phyloP scores from a whole-genome alignment of 345 rosid genomes.

The Sapria himalayana region DNA sequence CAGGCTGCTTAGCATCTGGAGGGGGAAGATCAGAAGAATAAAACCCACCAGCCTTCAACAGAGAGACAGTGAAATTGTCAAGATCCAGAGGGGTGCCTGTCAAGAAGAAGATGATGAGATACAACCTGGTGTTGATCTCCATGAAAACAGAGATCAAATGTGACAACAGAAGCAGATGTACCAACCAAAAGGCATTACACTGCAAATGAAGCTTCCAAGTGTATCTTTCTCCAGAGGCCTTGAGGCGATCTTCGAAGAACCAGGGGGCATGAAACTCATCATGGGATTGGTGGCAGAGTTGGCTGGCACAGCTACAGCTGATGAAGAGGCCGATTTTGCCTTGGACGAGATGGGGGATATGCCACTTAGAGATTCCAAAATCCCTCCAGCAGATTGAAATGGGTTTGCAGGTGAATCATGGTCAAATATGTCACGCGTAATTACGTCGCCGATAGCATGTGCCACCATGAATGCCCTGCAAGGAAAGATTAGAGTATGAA shows the following conservation, averaged over 20 bases:
- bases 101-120: constrained; percentile 6
- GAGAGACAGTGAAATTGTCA: constrained; percentile 34
- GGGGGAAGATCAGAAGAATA: constrained; percentile 59
- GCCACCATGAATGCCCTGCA: constrained; percentile 80
- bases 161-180: constrained; percentile 18
- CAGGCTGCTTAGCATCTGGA: constrained; percentile 69
- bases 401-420: constrained; percentile 65
- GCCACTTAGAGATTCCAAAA: constrained; percentile 92
- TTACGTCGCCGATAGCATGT: constrained; percentile 57
- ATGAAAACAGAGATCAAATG: constrained; percentile 11
- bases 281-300: constrained; percentile 41
- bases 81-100: constrained; percentile 81
- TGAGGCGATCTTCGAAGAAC: constrained; percentile 49
- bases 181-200: constrained; percentile 87
- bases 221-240: constrained; percentile 67
- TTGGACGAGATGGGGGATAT: constrained; percentile 64
- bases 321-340: too few species aligned
- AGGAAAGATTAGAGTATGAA: background rate
- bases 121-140: constrained; percentile 1
- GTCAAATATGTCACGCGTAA: constrained; percentile 58
- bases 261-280: too few species aligned
- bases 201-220: constrained; percentile 44
- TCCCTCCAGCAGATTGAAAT: constrained; percentile 70
- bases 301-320: constrained; percentile 62
- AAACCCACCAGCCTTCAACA: constrained; percentile 60